Conservation (phyloP, 129 eudicot genomes). For the Lactuca saligna region DNA sequence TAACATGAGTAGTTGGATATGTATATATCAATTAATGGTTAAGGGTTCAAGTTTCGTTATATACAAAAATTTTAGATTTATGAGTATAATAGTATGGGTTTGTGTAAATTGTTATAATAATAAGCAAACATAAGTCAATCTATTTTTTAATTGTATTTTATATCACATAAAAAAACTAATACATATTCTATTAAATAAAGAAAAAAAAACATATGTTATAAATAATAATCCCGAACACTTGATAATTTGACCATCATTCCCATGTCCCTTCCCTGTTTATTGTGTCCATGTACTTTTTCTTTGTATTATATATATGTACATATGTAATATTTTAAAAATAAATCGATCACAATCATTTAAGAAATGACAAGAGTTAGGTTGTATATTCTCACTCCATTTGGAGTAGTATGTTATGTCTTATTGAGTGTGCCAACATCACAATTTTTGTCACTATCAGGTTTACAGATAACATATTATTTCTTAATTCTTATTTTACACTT, state of each 20-base stretch:
- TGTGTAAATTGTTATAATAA: too few species aligned
- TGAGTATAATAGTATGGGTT: too few species aligned
- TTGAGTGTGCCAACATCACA: slow-evolving; percentile 22
- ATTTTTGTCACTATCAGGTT: slow-evolving; percentile 9
- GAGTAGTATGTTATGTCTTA: slow-evolving; percentile 7
- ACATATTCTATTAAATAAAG: too few species aligned
- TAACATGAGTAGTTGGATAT: too few species aligned
- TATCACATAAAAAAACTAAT: too few species aligned
- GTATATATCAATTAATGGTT: too few species aligned
- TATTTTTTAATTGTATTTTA: too few species aligned
- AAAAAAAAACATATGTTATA: too few species aligned
- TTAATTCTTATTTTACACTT: neutral
- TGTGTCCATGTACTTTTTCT: slow-evolving; percentile 11
- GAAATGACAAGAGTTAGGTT: neutral
- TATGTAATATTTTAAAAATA: too few species aligned
- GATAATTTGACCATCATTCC: slow-evolving; percentile 4
- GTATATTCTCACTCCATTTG: slow-evolving; percentile 24
- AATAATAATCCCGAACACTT: neutral
- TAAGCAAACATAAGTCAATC: too few species aligned
- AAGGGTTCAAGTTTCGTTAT: too few species aligned
- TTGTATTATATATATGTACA: neutral
- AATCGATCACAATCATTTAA: neutral
- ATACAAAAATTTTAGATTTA: too few species aligned
- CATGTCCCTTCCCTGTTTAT: slow-evolving; percentile 12
- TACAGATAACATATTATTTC: neutral